These are phyloP conservation scores for Aurantiochytrium sp. DNA, from an alignment of 108 stramenopile species.

Conservation along the genomic window DNA sequence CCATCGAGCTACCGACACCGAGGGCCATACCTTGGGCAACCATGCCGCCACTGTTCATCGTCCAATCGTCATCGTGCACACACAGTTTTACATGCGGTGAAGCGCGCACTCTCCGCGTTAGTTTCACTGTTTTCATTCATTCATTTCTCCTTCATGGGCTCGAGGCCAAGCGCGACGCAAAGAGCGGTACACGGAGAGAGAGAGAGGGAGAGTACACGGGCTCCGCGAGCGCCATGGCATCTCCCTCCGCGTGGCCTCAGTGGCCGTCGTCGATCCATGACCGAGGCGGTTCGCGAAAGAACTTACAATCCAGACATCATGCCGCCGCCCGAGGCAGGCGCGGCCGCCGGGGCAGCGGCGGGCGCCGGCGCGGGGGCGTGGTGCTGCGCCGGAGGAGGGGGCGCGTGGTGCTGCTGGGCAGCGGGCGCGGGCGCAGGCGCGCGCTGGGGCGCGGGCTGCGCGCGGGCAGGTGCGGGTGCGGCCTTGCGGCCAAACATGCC, in stretches of 20 bases:
- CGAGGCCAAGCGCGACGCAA: too few species aligned
- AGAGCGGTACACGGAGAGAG: not conserved
- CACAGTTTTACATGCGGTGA: too few species aligned
- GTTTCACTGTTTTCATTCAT: too few species aligned
- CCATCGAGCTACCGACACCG: not conserved
- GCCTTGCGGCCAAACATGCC: not conserved
- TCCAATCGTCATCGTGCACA: too few species aligned
- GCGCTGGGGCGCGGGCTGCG: not conserved
- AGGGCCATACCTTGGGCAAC: conserved; percentile 4
- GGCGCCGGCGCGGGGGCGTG: not conserved
- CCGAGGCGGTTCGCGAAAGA: not conserved
- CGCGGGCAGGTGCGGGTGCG: not conserved
- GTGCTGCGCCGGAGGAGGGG: not conserved
- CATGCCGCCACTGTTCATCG: not conserved
- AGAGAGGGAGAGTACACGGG: not conserved
- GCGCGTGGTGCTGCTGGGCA: not conserved
- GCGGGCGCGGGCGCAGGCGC: not conserved
- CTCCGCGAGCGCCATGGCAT: not conserved
- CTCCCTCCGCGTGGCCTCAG: not conserved
- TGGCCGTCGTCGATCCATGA: not conserved
- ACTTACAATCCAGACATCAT: not conserved
- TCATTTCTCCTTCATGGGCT: too few species aligned
- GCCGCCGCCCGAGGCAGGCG: not conserved
- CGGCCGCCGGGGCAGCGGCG: not conserved
- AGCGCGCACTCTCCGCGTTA: too few species aligned